phyloP scores from a whole-genome alignment of 495 filamentous ascomycete species.

The Neurospora tetrasperma region DNA sequence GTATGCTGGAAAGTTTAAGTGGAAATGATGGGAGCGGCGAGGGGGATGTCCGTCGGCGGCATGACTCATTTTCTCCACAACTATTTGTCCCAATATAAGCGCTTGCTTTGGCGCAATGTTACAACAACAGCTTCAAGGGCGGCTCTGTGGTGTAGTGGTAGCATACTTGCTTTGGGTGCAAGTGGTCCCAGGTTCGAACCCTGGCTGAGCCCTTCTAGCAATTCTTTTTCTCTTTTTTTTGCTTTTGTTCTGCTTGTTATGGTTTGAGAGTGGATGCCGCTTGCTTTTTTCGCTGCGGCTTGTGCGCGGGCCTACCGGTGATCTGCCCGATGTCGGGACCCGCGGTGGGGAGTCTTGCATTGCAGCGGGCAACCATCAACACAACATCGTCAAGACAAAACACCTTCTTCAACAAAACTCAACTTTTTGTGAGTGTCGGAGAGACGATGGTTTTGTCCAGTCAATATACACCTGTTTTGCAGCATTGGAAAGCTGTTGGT shows the following conservation, averaged over 20 bases:
- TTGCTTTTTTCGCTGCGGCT: neutral
- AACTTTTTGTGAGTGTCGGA: neutral
- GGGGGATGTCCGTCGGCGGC: neutral
- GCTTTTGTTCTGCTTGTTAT: neutral
- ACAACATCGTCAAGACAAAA: neutral
- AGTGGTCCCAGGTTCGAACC: constrained; percentile 1
- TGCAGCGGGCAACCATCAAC: neutral
- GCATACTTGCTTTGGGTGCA: constrained; percentile 1
- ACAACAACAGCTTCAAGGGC: neutral
- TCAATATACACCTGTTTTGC: neutral
- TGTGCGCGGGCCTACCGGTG: neutral
- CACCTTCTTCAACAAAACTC: neutral
- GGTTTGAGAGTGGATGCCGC: neutral
- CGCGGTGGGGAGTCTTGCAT: neutral
- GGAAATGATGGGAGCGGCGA: too few species aligned
- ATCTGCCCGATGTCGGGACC: neutral
- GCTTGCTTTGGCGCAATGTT: fast-evolving
- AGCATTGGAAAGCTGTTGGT: neutral
- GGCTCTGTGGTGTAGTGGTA: constrained; percentile 1
- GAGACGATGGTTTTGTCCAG: neutral
- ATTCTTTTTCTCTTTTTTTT: neutral
- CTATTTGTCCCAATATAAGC: neutral
- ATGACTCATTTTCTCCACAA: neutral
- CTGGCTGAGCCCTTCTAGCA: constrained; percentile 1
- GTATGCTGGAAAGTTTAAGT: neutral